Percentiles rank a stretch among this genome's conserved stretches.
Conservation (phyloP, 73 alveolate species). For the Paramecium primaurelia region DNA sequence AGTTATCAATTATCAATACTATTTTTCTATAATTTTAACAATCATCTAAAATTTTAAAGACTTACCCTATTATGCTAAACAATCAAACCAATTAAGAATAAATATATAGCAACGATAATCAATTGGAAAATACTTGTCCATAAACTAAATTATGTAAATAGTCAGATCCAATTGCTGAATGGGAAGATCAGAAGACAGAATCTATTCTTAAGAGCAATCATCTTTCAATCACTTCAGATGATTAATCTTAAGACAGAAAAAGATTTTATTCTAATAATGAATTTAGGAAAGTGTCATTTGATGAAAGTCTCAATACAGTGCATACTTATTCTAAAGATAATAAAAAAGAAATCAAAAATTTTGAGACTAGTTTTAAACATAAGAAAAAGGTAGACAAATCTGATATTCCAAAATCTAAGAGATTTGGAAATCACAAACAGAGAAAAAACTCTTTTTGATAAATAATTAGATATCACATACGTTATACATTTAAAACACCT, state of each 20-base stretch:
- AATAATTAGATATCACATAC: constrained; percentile 12
- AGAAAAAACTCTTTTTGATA: background rate
- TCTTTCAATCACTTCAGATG: background rate
- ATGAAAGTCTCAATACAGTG: constrained; percentile 7
- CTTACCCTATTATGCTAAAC: background rate
- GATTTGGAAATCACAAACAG: background rate
- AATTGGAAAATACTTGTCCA: background rate
- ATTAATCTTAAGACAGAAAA: background rate
- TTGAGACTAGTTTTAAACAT: background rate
- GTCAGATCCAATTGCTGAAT: background rate
- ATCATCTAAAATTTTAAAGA: background rate
- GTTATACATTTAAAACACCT: constrained; percentile 22
- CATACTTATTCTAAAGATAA: background rate
- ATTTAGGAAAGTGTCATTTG: constrained; percentile 35
- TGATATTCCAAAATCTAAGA: background rate
- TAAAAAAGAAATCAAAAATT: background rate
- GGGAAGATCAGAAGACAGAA: background rate
- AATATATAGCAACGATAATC: background rate
- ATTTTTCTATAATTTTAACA: background rate
- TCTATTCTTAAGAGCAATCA: background rate
- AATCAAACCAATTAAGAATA: background rate
- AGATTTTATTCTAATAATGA: background rate
- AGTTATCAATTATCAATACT: background rate
- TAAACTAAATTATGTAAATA: background rate
- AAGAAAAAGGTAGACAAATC: background rate